These are phyloP conservation scores for Favolaschia claudopus DNA, from an alignment of 768 basidiomycete genomes.

Conservation along the genomic window DNA sequence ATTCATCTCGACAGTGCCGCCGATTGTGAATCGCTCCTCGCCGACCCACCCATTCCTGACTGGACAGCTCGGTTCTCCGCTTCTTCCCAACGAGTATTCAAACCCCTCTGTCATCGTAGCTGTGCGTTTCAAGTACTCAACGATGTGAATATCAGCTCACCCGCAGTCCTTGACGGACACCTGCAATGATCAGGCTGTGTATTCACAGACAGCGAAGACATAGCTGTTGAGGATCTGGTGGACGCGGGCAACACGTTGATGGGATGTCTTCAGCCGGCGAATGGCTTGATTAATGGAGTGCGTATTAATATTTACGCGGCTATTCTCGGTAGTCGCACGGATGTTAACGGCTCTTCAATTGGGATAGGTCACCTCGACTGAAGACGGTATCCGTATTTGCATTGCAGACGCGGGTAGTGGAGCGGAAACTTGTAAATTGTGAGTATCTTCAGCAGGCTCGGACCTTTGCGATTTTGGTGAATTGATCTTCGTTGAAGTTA, in stretches of 20 bases:
- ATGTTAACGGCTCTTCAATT: too few species aligned
- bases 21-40: slow-evolving; percentile 13
- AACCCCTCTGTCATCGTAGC: slow-evolving; percentile 18
- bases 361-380: too few species aligned
- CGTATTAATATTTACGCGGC: too few species aligned
- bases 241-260: slow-evolving; percentile 11
- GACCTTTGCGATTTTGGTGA: too few species aligned
- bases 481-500: too few species aligned
- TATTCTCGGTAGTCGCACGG: too few species aligned
- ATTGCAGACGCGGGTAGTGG: too few species aligned
- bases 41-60: not conserved
- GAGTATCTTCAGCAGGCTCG: too few species aligned
- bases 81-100: not conserved
- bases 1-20: slow-evolving; percentile 1
- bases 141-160: too few species aligned
- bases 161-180: not conserved
- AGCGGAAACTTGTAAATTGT: too few species aligned
- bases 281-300: slow-evolving; percentile 16
- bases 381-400: too few species aligned
- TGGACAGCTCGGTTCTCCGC: slow-evolving; percentile 9
- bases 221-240: not conserved
- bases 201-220: slow-evolving; percentile 7
- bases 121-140: too few species aligned
- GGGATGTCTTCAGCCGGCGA: slow-evolving; percentile 4
- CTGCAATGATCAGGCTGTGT: slow-evolving; percentile 10